Conservation (phyloP, 2,329 filamentous ascomycete species). For the Didymella segeticola region DNA sequence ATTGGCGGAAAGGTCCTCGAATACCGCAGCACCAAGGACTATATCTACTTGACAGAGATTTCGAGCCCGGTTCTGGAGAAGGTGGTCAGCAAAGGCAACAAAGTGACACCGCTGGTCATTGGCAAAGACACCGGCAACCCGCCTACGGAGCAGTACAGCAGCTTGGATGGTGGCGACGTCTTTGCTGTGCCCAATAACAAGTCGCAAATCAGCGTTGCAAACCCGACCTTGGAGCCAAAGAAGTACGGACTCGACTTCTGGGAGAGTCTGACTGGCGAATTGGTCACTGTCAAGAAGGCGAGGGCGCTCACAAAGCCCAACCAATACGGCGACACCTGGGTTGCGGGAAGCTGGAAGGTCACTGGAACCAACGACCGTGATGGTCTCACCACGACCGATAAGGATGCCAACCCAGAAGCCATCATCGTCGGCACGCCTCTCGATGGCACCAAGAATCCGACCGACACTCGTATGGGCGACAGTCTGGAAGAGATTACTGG, state of each 20-base stretch:
- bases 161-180: conserved; percentile 69
- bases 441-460: conserved; percentile 68
- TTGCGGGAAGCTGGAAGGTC: conserved; percentile 68
- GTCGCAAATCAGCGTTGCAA: conserved; percentile 63
- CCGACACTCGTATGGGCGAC: conserved; percentile 69
- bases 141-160: conserved; percentile 67
- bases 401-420: conserved; percentile 72
- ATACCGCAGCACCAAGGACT: conserved; percentile 62
- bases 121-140: conserved; percentile 64
- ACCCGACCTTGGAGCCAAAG: conserved; percentile 67
- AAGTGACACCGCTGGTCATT: conserved; percentile 65
- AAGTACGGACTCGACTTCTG: conserved; percentile 75
- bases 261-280: conserved; percentile 72
- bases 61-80: conserved; percentile 61
- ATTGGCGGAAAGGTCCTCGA: conserved; percentile 67
- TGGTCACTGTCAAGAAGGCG: conserved; percentile 68
- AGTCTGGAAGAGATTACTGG: conserved; percentile 70
- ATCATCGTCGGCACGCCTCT: conserved; percentile 70
- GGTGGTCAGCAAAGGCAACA: conserved; percentile 61
- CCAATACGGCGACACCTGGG: conserved; percentile 72
- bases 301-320: conserved; percentile 67
- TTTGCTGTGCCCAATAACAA: conserved; percentile 70
- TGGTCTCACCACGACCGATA: conserved; percentile 67
- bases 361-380: conserved; percentile 69
- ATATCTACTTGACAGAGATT: conserved; percentile 71